Evolutionary conservation across 139 green algal genomes (phyloP).

Genomic region (Spirogloea muscicola): DNA sequence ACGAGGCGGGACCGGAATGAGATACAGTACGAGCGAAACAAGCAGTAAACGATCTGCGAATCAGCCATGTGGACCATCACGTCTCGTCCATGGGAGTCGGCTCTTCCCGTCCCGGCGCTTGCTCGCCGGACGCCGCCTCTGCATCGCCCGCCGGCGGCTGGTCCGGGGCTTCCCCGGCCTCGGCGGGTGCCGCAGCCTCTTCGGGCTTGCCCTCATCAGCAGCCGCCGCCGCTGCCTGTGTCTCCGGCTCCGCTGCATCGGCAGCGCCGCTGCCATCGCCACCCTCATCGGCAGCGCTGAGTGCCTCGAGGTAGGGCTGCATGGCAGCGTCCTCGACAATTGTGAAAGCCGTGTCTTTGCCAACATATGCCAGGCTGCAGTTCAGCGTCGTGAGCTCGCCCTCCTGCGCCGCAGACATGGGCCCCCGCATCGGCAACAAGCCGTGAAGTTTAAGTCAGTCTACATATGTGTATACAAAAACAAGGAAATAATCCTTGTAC

Average conservation of each 20-base stretch:
- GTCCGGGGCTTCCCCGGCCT: too few relatives aligned
- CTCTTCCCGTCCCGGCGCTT: background rate
- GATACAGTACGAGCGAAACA: too few relatives aligned
- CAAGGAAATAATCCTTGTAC: too few relatives aligned
- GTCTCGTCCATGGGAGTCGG: conserved; percentile 2
- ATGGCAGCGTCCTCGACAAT: conserved; percentile 76
- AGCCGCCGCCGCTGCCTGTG: background rate
- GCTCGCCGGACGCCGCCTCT: background rate
- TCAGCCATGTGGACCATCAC: too few relatives aligned
- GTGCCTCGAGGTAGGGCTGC: conserved; percentile 56
- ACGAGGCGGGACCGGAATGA: too few relatives aligned
- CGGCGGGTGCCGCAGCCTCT: background rate
- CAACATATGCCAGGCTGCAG: conserved; percentile 75
- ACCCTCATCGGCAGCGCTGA: conserved; percentile 45
- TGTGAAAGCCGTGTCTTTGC: conserved; percentile 69
- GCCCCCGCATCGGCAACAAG: too few relatives aligned
- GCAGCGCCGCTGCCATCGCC: background rate
- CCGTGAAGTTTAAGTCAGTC: too few relatives aligned
- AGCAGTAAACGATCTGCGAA: too few relatives aligned
- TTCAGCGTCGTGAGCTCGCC: conserved; percentile 82
- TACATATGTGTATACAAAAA: too few relatives aligned
- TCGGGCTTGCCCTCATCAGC: background rate
- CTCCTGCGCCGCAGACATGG: conserved; percentile 61
- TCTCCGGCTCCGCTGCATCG: background rate
- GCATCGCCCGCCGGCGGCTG: background rate